phyloP scores from a whole-genome alignment of 192 early-diverging fungal species.

The Podila verticillata region DNA sequence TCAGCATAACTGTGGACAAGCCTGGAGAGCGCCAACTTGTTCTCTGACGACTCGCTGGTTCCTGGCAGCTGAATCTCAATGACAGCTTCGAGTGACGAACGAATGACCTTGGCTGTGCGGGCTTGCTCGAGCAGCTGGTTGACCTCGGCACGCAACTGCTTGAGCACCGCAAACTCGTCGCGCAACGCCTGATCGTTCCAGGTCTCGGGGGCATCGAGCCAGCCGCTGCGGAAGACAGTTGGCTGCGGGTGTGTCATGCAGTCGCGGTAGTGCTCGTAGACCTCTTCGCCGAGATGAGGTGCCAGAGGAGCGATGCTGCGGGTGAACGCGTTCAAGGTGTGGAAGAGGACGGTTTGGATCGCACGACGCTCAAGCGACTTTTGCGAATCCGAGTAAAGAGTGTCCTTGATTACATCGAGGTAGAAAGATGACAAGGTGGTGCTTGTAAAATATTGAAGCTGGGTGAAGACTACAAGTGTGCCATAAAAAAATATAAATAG shows the following conservation, averaged over 20 bases:
- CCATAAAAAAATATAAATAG: too few relatives aligned
- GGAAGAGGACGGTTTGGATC: constrained; percentile 71
- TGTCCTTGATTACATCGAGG: constrained; percentile 84
- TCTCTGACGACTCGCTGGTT: constrained; percentile 1
- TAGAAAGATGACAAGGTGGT: constrained; percentile 77
- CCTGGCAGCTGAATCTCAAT: constrained; percentile 45
- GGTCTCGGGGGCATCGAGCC: constrained; percentile 58
- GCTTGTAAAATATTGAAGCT: constrained; percentile 74
- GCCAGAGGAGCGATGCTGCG: constrained; percentile 71
- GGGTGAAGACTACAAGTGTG: constrained; percentile 61
- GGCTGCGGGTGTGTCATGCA: constrained; percentile 52
- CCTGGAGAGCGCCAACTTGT: constrained; percentile 1
- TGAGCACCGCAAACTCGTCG: constrained; percentile 56
- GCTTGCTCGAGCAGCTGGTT: constrained; percentile 63
- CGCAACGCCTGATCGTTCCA: constrained; percentile 56
- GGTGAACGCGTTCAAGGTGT: constrained; percentile 71
- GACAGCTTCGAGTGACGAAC: constrained; percentile 62
- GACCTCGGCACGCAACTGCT: constrained; percentile 55
- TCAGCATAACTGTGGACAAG: constrained; percentile 26
- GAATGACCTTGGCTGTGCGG: constrained; percentile 62
- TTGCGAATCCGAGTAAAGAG: constrained; percentile 69
- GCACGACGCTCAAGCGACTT: constrained; percentile 60
- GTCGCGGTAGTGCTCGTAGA: constrained; percentile 69
- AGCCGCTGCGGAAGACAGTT: constrained; percentile 68
- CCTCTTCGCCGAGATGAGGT: constrained; percentile 76